These are phyloP conservation scores for Cardamine resedifolia DNA, from an alignment of 345 rosid species.

Conservation along the genomic window DNA sequence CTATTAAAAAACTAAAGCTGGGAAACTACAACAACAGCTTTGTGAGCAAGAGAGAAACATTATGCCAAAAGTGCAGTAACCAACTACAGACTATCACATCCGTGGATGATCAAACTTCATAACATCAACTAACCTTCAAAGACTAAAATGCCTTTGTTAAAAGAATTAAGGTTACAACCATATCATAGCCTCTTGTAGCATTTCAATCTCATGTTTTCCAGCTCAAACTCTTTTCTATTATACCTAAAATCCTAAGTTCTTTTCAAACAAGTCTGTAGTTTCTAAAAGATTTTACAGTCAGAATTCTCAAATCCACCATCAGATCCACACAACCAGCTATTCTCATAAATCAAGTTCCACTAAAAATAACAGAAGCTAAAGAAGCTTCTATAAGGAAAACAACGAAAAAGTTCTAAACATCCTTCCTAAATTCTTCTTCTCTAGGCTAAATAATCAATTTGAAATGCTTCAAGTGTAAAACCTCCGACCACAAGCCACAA, in stretches of 20 bases:
- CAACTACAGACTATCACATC: background rate
- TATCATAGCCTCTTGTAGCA: background rate
- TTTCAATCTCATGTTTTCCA: background rate
- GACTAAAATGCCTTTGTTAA: background rate
- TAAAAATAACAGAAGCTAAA: background rate
- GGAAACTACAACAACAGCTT: background rate
- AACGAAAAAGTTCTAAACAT: background rate
- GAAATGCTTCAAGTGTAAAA: background rate
- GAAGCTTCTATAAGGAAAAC: background rate
- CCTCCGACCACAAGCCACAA: background rate
- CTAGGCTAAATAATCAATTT: background rate
- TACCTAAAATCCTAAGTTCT: background rate
- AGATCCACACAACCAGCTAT: conserved; percentile 17
- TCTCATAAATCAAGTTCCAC: background rate
- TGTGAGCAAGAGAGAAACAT: background rate
- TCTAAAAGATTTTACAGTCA: background rate
- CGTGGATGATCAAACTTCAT: background rate
- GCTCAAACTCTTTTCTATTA: background rate
- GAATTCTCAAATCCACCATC: background rate
- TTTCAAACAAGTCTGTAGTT: background rate
- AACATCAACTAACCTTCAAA: background rate
- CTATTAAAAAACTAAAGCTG: background rate
- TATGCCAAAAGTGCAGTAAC: background rate
- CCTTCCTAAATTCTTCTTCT: background rate
- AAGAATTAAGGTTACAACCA: background rate